Evolutionary conservation across 257 asterid species (phyloP).

Genomic region (Nicotiana knightiana): DNA sequence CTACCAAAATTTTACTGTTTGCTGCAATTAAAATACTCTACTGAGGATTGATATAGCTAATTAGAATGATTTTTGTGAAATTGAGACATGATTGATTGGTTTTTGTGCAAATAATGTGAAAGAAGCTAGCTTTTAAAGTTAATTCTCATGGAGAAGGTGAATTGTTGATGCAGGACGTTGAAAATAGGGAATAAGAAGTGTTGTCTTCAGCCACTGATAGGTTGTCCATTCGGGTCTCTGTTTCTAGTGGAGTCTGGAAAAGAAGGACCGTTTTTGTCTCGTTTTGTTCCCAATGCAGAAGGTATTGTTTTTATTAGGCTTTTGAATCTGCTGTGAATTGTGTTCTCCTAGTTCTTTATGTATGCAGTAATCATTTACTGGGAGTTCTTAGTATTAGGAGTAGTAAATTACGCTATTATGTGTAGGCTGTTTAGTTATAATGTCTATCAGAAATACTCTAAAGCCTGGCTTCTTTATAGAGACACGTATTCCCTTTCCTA

Average conservation of each 20-base stretch:
- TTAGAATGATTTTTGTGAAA: background rate
- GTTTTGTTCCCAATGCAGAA: slow-evolving; percentile 42
- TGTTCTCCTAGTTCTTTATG: background rate
- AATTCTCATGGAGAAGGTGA: background rate
- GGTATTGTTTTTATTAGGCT: slow-evolving; percentile 28
- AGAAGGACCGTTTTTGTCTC: slow-evolving; percentile 66
- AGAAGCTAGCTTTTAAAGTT: background rate
- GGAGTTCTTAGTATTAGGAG: background rate
- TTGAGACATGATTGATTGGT: background rate
- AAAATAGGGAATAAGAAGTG: slow-evolving; percentile 80
- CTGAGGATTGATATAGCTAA: background rate
- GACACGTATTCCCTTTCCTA: background rate
- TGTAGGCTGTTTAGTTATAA: background rate
- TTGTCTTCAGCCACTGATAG: slow-evolving; percentile 78
- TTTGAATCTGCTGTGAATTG: background rate
- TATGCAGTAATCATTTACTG: background rate
- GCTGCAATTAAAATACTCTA: background rate
- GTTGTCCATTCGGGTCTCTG: slow-evolving; percentile 72
- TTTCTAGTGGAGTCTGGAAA: slow-evolving; percentile 70
- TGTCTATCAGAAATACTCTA: background rate
- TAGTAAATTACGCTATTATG: background rate
- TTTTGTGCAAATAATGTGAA: background rate
- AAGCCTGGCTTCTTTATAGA: background rate
- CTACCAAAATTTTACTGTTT: background rate
- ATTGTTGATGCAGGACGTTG: slow-evolving; percentile 40